Evolutionary conservation across 2,329 filamentous ascomycete genomes (phyloP).

Genomic region (Elsinoe necatrix): DNA sequence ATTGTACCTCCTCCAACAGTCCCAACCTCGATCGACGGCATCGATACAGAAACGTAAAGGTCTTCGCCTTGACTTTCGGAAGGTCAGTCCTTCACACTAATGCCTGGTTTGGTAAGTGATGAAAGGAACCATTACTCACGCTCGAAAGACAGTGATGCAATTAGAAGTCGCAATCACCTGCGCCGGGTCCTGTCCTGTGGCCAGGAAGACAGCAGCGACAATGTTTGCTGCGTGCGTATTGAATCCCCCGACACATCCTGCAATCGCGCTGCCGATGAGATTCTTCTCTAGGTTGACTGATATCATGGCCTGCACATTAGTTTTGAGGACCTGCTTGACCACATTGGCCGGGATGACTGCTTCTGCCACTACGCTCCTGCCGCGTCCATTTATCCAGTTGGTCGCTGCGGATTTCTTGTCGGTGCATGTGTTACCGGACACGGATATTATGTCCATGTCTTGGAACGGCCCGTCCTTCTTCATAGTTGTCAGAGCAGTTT

Average conservation of each 20-base stretch:
- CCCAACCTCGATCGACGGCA: not conserved
- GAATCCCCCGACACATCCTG: slow-evolving; percentile 82
- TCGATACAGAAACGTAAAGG: not conserved
- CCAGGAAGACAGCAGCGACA: slow-evolving; percentile 82
- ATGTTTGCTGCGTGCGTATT: slow-evolving; percentile 94
- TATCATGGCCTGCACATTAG: slow-evolving; percentile 73
- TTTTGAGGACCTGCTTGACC: slow-evolving; percentile 78
- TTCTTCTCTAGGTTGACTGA: slow-evolving; percentile 89
- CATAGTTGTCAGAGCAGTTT: slow-evolving; percentile 53
- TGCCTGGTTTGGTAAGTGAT: not conserved
- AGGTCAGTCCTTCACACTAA: not conserved
- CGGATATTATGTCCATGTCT: slow-evolving; percentile 81
- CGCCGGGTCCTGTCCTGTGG: slow-evolving; percentile 87
- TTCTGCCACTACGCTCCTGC: slow-evolving; percentile 87
- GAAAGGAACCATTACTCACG: not conserved
- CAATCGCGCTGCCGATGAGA: slow-evolving; percentile 88
- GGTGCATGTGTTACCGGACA: slow-evolving; percentile 90
- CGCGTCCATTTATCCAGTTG: slow-evolving; percentile 94
- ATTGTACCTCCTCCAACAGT: not conserved
- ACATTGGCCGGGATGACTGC: slow-evolving; percentile 81
- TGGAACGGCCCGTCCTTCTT: slow-evolving; percentile 85
- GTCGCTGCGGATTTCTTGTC: slow-evolving; percentile 92
- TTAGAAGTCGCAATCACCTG: slow-evolving; percentile 90
- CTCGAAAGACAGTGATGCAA: slow-evolving; percentile 81
- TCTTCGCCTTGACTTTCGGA: not conserved